Percentiles rank a stretch among this genome's conserved stretches.
Evolutionary conservation across 345 rosid genomes (phyloP).

Genomic region (Pistacia atlantica): DNA sequence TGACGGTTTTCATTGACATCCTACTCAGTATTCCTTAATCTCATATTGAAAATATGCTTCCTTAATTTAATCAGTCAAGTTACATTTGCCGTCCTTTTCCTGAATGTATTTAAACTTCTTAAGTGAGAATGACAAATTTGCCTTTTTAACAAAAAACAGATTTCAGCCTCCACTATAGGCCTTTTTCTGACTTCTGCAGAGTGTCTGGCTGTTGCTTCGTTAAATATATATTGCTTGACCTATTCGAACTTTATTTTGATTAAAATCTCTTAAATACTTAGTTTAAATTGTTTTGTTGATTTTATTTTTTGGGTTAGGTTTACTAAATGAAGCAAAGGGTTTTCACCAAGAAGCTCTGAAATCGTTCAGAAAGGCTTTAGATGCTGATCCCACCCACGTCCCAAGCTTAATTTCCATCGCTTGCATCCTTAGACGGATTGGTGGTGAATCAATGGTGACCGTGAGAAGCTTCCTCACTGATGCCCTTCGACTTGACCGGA

Average conservation of each 20-base stretch:
- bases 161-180: not conserved
- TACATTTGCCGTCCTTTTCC: not conserved
- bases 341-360: slow-evolving; percentile 48
- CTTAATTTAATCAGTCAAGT: not conserved
- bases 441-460: slow-evolving; percentile 36
- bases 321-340: slow-evolving; percentile 50
- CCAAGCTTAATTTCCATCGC: slow-evolving; percentile 63
- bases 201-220: not conserved
- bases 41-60: not conserved
- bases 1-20: not conserved
- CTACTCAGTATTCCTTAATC: not conserved
- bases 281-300: not conserved
- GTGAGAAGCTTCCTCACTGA: slow-evolving; percentile 54
- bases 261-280: not conserved
- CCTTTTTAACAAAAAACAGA: not conserved
- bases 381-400: slow-evolving; percentile 54
- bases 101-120: not conserved
- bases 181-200: not conserved
- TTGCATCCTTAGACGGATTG: slow-evolving; percentile 40
- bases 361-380: slow-evolving; percentile 51
- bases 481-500: slow-evolving; percentile 54
- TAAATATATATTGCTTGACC: not conserved
- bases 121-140: not conserved
- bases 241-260: not conserved
- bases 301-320: slow-evolving; percentile 33